Base-by-base conservation (phyloP, 1,284 basidiomycete genomes). In the Volvariella volvacea region DNA sequence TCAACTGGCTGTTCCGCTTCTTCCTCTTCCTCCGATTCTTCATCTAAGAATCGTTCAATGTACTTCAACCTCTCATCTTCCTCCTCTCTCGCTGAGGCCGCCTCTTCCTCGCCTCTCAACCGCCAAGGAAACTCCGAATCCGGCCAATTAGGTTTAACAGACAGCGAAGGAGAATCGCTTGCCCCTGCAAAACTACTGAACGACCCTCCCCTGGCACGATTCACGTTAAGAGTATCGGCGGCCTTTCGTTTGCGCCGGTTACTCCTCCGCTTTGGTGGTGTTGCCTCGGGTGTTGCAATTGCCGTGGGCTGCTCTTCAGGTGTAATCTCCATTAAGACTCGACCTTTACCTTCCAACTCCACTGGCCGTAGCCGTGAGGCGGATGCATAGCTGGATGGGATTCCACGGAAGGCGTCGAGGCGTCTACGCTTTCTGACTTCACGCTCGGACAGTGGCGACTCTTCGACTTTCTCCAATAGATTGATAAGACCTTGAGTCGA, bases 81-180 rank as follows among this genome's bases (percentile, higher is more conserved):
- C 53, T 79, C 71, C 39, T 70, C 66, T 52, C 70, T 74, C 20
- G 68, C 66, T 40, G 67, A 52, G 36, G 78, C 74, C 15, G 66
- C 63, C 32, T 73, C 68, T 57, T 82, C 75, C 50, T 76, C 70
- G 15, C 62, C 65, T 42, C 80, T 67, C 50, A 81, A 55, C 41
- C 73, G 70, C 87, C 87, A 90, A 14, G 87, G 87, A 53, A 88
- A 87, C 55, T 78, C 76, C 10, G 67, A 51, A 54, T 90, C 87
- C 6, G 80, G 78, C 87, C 87, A 90, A 56, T 84, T 80, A 7
- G 85, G 83, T 44, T 62, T 70, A n/a, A 40, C 22, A 9, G 16
- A 30, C 21, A 4, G 48, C 51, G 3, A 48, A 47, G 1, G 53
- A 53, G 10, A 51, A 66, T 67, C 30, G 65, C 62, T 34, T 53